A percentile compares a stretch with the other conserved stretches of the same genome.
Conservation (phyloP, 176 grass and related monocot genomes). For the Paspalum notatum region DNA sequence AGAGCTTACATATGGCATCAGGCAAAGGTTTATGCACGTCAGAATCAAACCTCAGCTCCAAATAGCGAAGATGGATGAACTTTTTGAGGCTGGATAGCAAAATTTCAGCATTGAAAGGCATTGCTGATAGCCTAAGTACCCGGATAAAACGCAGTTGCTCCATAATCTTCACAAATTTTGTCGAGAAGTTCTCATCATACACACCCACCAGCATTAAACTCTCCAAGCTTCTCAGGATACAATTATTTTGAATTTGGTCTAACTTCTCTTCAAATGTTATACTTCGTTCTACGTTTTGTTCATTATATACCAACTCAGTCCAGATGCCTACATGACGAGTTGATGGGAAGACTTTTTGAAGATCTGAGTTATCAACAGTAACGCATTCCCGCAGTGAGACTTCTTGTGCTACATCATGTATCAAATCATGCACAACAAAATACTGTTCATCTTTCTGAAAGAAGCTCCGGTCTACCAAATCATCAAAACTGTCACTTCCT, state of each 20-base stretch:
- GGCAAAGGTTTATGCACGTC: slow-evolving; percentile 16
- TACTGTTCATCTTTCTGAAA: slow-evolving; percentile 29
- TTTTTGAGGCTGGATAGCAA: slow-evolving; percentile 24
- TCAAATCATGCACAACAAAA: slow-evolving; percentile 55
- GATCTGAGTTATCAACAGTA: neutral
- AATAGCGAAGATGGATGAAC: slow-evolving; percentile 55
- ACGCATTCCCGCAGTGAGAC: slow-evolving; percentile 28
- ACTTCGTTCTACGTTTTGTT: neutral
- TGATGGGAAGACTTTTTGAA: neutral
- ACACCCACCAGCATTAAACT: slow-evolving; percentile 23
- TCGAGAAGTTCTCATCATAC: slow-evolving; percentile 36
- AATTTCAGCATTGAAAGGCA: neutral
- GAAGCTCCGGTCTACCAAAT: slow-evolving; percentile 45
- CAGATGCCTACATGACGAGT: slow-evolving; percentile 33
- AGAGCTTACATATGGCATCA: slow-evolving; percentile 42
- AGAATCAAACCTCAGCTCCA: slow-evolving; percentile 35
- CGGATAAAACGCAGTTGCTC: neutral
- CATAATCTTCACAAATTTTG: neutral
- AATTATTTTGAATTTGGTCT: neutral
- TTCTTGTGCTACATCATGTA: slow-evolving; percentile 48
- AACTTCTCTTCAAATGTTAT: slow-evolving; percentile 30
- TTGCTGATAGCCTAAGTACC: slow-evolving; percentile 35
- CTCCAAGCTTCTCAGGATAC: slow-evolving; percentile 16
- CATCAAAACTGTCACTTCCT: slow-evolving; percentile 34
- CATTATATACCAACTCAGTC: slow-evolving; percentile 2